Conservation (phyloP, 1,139 yeast species). For the Citeromyces hawaiiensis region DNA sequence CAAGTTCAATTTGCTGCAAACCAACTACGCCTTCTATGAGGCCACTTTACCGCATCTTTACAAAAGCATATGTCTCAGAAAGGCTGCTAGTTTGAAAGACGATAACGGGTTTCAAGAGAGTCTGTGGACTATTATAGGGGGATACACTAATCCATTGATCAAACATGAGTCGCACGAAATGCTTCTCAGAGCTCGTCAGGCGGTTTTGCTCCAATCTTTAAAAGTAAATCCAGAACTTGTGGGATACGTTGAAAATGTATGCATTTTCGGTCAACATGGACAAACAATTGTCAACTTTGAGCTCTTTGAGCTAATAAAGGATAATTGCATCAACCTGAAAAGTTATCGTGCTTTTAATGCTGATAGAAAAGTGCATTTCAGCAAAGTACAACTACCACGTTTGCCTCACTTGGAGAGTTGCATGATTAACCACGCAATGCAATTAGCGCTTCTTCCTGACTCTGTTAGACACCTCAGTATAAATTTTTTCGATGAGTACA, state of each 20-base stretch:
- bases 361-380: constrained; percentile 3
- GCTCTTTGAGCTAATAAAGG: constrained; percentile 8
- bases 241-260: constrained; percentile 10
- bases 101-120: constrained; percentile 7
- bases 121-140: constrained; percentile 14
- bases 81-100: constrained; percentile 6
- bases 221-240: constrained; percentile 12
- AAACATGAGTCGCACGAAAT: constrained; percentile 8
- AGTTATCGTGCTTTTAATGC: constrained; percentile 7
- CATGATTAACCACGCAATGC: constrained; percentile 10
- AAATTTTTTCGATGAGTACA: constrained; percentile 6
- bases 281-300: constrained; percentile 5
- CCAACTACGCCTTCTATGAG: constrained; percentile 13
- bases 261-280: constrained; percentile 7
- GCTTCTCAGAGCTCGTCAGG: constrained; percentile 13
- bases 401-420: constrained; percentile 7
- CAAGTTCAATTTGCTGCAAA: constrained; percentile 12
- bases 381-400: constrained; percentile 3
- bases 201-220: constrained; percentile 14
- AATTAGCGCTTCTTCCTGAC: constrained; percentile 9
- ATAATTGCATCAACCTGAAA: constrained; percentile 10
- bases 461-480: constrained; percentile 7
- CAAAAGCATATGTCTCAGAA: constrained; percentile 12
- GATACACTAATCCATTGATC: constrained; percentile 12
- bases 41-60: constrained; percentile 13